Base-by-base conservation (phyloP, 768 basidiomycete genomes). In the Tremella mesenterica region DNA sequence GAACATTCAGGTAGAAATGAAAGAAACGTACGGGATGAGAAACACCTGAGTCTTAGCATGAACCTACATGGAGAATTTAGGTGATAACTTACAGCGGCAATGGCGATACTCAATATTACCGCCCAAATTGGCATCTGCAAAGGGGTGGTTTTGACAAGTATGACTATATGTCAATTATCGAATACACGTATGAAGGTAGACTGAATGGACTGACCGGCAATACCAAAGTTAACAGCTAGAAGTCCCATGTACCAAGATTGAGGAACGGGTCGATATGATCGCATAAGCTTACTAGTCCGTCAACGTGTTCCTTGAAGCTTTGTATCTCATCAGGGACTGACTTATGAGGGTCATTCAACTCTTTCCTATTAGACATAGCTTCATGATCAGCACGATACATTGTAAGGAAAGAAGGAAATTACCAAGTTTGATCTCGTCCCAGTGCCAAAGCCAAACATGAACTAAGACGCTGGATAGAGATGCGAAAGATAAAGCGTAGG, bases 81-180 rank as follows among this genome's bases (percentile, higher is more conserved):
- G 39, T 39, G 16, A 1, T 7, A 18, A 54, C 64, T 52, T 36
- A 67, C 61, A 9, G 68, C 53, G n/a, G 68, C 68, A 13, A 75
- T 66, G 0, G 58, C 63, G 18, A 73, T 63, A 1, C 72, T 63
- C 21, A 75, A 43, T 0, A 69, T 39, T 21, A 75, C 45, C 5
- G 67, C 64, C 74, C 74, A 75, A 8, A 73, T 60, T 0, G 72
- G 72, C 54, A 71, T 73, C 54, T 75, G 70, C 23, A 72, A 57
- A 10, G 71, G 71, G 13, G 63, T 65, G 1, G 63, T 66, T 45
- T 60, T 64, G 43, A 73, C 70, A n/a, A 71, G 51, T 1, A 70
- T 18, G 20, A 70, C 71, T 69, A 27, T 16, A 13, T 2, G 25
- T 58, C 33, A 61, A n/a, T n/a, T n/a, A n/a, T n/a, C n/a, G 51